Percentiles rank a stretch among this genome's conserved stretches.
These are phyloP conservation scores for Picochlorum costavermella DNA, from an alignment of 139 green algal genomes.

Conservation along the genomic window DNA sequence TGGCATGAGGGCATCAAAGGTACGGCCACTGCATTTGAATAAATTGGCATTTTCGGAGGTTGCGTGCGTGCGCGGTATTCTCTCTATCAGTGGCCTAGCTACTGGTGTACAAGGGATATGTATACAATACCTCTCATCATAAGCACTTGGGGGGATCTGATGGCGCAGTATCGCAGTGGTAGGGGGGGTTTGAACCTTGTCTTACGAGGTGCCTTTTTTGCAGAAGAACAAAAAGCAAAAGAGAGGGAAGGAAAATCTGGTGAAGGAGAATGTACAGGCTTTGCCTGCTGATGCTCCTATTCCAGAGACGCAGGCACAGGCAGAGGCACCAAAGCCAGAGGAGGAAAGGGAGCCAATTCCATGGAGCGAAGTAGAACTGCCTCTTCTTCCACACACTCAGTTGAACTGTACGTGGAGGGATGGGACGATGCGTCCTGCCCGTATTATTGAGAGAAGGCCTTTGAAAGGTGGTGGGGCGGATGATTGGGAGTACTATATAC, in stretches of 20 bases:
- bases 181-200: too few species aligned
- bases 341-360: constrained; percentile 2
- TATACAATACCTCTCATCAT: too few species aligned
- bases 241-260: constrained; percentile 3
- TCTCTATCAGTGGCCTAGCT: too few species aligned
- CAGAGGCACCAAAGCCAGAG: neutral
- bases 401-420: constrained; percentile 78
- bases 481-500: constrained; percentile 93
- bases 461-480: constrained; percentile 1
- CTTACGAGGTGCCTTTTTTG: neutral
- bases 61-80: too few species aligned
- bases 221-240: neutral
- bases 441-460: constrained; percentile 76
- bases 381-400: constrained; percentile 68
- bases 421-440: constrained; percentile 56
- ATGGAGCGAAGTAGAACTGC: constrained; percentile 54
- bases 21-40: too few species aligned
- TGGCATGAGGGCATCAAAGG: too few species aligned
- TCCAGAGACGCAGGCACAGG: neutral
- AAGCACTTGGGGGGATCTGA: too few species aligned
- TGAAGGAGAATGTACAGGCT: neutral
- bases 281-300: neutral
- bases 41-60: too few species aligned
- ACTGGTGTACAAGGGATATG: too few species aligned
- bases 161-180: too few species aligned